Conservation (phyloP, 176 grass and related monocot species). For the Triticum turgidum region DNA sequence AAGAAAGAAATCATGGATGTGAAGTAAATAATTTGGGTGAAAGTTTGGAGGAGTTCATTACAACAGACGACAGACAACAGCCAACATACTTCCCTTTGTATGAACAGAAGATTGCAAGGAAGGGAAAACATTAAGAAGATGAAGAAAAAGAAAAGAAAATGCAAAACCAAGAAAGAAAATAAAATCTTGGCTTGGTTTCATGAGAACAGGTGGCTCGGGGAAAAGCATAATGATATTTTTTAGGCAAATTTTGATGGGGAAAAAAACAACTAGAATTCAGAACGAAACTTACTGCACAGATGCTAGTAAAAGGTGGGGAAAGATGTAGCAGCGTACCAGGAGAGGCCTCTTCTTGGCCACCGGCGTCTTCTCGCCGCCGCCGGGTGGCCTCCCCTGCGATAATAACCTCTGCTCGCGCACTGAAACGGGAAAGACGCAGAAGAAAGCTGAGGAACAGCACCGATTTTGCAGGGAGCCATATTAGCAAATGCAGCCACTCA, state of each 20-base stretch:
- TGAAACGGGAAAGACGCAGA: neutral
- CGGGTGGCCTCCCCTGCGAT: neutral
- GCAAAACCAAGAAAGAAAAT: neutral
- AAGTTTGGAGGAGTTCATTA: too few species aligned
- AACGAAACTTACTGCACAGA: neutral
- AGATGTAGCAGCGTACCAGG: neutral
- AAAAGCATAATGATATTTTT: neutral
- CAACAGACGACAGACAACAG: too few species aligned
- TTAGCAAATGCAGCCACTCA: neutral
- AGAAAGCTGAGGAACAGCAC: neutral
- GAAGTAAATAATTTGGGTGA: too few species aligned
- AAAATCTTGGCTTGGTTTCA: neutral
- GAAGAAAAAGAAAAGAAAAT: neutral
- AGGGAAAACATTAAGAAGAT: too few species aligned
- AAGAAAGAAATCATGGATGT: neutral
- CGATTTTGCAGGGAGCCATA: neutral
- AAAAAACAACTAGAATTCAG: neutral
- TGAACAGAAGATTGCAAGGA: too few species aligned
- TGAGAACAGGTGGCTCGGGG: neutral
- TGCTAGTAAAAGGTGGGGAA: neutral
- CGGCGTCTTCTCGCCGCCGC: neutral
- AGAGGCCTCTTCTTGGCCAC: constrained; percentile 30
- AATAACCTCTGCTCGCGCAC: constrained; percentile 33
- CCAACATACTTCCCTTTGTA: too few species aligned
- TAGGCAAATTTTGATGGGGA: too few species aligned